phyloP scores from a whole-genome alignment of 2,329 filamentous ascomycete genomes.

The Sclerotinia glacialis region DNA sequence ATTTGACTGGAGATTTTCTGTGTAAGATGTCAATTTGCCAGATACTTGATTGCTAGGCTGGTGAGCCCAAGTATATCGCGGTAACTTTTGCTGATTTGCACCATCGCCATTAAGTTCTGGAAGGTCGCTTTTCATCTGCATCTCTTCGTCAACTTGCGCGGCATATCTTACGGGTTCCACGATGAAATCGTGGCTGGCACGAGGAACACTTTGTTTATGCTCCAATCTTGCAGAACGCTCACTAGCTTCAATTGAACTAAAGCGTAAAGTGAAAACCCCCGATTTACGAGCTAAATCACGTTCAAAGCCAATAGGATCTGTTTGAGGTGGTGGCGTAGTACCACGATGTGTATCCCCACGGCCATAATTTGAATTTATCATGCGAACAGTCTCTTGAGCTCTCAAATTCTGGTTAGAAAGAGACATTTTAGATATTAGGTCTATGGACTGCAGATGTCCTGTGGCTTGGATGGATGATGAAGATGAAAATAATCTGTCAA shows the following conservation, averaged over 20 bases:
- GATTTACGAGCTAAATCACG: not conserved
- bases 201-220: no score
- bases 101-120: not conserved
- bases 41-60: accelerated
- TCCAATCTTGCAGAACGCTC: no score
- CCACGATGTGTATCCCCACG: not conserved
- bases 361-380: not conserved
- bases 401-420: not conserved
- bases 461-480: not conserved
- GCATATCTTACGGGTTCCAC: not conserved
- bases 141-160: not conserved
- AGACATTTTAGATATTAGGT: not conserved
- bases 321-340: not conserved
- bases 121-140: not conserved
- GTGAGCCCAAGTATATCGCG: not conserved
- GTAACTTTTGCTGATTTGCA: not conserved
- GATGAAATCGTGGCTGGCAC: not conserved
- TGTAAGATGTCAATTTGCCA: accelerated
- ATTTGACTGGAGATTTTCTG: no score
- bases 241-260: not conserved
- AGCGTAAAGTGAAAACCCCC: not conserved
- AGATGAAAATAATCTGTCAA: not conserved
- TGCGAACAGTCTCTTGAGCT: not conserved
- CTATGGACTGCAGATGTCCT: no score
- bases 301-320: not conserved